Conservation (phyloP, 495 filamentous ascomycete species). For the Endocarpon pusillum region DNA sequence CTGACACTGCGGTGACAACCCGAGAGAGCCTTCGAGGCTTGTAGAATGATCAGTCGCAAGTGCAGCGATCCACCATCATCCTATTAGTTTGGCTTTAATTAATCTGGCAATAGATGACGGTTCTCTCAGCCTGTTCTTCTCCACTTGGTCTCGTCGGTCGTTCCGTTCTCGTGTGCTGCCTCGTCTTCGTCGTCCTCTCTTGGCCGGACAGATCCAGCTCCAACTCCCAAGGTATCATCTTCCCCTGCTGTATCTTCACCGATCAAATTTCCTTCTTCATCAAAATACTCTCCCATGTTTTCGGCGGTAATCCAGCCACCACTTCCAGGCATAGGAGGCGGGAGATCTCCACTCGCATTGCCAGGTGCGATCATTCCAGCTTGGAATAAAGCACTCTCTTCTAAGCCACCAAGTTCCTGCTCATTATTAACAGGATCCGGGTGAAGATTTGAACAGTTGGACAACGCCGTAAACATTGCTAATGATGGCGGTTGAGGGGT, state of each 20-base stretch:
- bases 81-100: no score
- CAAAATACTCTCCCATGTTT: conserved; percentile 69
- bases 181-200: conserved; percentile 24
- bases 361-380: conserved; percentile 15
- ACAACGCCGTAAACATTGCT: conserved; percentile 59
- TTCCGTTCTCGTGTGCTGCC: conserved; percentile 15
- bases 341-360: conserved; percentile 35
- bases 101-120: no score
- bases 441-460: conserved; percentile 75
- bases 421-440: conserved; percentile 50
- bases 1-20: no score
- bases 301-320: conserved; percentile 93
- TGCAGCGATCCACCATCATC: no score
- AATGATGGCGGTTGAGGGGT: conserved; percentile 25
- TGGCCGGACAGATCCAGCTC: conserved; percentile 37
- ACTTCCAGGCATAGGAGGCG: conserved; percentile 67
- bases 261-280: conserved; percentile 46
- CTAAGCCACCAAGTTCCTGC: conserved; percentile 14
- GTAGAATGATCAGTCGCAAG: no score
- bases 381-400: conserved; percentile 14
- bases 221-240: conserved; percentile 28
- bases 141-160: conserved; percentile 42
- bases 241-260: conserved; percentile 22
- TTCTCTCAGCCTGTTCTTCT: conserved; percentile 34
- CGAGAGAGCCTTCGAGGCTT: no score